Conservation (phyloP, 163 green algal species). For the Scenedesmus sp. region DNA sequence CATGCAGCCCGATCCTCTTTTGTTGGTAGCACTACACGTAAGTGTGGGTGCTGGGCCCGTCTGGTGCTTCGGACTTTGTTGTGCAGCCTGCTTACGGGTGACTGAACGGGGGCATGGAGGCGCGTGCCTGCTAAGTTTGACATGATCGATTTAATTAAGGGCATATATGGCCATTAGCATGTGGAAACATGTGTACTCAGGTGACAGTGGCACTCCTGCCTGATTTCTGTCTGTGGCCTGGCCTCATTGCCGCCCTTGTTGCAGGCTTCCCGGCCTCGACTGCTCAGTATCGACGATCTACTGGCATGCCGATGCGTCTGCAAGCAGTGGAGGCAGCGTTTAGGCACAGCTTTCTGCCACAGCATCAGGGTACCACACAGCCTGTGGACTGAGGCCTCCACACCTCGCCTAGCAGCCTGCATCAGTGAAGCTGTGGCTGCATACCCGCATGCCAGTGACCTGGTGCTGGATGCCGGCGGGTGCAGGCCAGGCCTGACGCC, state of each 20-base stretch:
- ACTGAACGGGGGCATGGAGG: background rate
- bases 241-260: background rate
- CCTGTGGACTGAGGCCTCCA: slow-evolving; percentile 32
- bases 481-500: slow-evolving; percentile 10
- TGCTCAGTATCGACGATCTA: slow-evolving; percentile 32
- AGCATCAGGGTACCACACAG: slow-evolving; percentile 31
- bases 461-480: slow-evolving; percentile 7
- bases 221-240: background rate
- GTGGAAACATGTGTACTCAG: background rate
- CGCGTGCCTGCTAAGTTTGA: background rate
- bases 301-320: slow-evolving; percentile 27
- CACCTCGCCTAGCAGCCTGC: background rate
- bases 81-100: background rate
- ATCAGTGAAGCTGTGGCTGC: slow-evolving; percentile 32
- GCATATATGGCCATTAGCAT: background rate
- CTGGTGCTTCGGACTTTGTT: background rate
- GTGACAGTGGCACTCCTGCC: background rate
- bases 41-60: background rate
- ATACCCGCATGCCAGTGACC: slow-evolving; percentile 20
- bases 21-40: slow-evolving; percentile 34
- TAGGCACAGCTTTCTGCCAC: slow-evolving; percentile 45
- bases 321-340: slow-evolving; percentile 27
- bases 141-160: background rate
- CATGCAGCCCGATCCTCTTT: slow-evolving; percentile 13
- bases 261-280: slow-evolving; percentile 23